phyloP scores from a whole-genome alignment of 768 basidiomycete genomes.

The Termitomyces sp. region DNA sequence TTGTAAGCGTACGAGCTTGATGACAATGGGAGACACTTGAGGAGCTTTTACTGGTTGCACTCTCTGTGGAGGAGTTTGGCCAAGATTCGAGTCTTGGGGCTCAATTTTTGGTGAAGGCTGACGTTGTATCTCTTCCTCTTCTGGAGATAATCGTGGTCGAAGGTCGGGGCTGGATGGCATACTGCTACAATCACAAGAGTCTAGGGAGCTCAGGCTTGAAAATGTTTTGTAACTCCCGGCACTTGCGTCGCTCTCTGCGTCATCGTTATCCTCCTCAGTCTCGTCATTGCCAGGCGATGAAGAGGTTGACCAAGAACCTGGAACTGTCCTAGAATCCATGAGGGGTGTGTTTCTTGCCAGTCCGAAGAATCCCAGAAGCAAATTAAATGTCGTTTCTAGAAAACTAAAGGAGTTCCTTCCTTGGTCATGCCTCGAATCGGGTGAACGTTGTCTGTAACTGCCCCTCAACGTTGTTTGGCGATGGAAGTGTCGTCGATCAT shows the following conservation, averaged over 20 bases:
- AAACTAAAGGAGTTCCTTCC: not conserved
- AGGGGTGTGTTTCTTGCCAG: not conserved
- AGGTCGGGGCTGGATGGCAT: constrained; percentile 16
- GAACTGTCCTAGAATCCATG: constrained; percentile 3
- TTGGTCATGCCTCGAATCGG: not conserved
- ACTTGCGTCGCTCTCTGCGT: constrained; percentile 1
- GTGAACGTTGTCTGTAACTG: not conserved
- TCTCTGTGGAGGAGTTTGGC: not conserved
- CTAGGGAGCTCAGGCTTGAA: constrained; percentile 46
- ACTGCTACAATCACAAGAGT: constrained; percentile 31
- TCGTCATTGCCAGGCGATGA: constrained; percentile 14
- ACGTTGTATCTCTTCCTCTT: constrained; percentile 15
- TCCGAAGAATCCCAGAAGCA: constrained; percentile 1
- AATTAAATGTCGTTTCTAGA: not conserved
- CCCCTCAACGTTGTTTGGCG: not conserved
- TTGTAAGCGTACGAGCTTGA: constrained; percentile 34
- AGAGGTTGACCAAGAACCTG: constrained; percentile 17
- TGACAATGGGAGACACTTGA: constrained; percentile 20
- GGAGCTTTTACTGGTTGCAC: not conserved
- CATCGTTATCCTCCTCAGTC: constrained; percentile 17
- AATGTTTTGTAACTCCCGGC: constrained; percentile 26
- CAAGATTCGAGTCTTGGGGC: constrained; percentile 8
- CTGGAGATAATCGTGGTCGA: constrained; percentile 17
- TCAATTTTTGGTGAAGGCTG: constrained; percentile 26
- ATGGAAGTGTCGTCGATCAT: constrained; percentile 6